phyloP scores from a whole-genome alignment of 495 filamentous ascomycete genomes.

The Staphylotrichum tortipilum region DNA sequence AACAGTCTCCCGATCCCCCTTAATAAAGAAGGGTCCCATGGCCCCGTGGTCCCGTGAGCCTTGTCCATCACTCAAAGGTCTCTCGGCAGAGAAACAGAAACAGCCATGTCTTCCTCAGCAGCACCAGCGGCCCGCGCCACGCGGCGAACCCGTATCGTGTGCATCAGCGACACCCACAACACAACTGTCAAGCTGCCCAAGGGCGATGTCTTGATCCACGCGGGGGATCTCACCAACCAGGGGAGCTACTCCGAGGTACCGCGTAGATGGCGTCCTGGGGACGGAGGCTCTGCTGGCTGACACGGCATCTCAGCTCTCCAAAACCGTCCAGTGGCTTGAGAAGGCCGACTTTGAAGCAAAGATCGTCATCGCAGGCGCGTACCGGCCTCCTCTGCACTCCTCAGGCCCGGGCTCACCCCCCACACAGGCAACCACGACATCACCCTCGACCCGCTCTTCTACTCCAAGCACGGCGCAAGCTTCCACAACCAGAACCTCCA shows the following conservation, averaged over 20 bases:
- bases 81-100: neutral
- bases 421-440: conserved; percentile 69
- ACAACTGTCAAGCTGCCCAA: conserved; percentile 56
- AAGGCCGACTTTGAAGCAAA: conserved; percentile 70
- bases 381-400: no score
- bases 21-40: no score
- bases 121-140: conserved; percentile 6
- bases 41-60: no score
- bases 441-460: conserved; percentile 58
- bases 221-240: conserved; percentile 78
- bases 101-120: conserved; percentile 1
- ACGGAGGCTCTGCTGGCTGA: no score
- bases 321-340: conserved; percentile 66
- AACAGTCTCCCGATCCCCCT: no score
- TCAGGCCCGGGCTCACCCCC: neutral
- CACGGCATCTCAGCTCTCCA: conserved; percentile 24
- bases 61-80: no score
- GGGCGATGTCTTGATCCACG: conserved; percentile 85
- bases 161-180: conserved; percentile 89
- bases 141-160: conserved; percentile 43
- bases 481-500: conserved; percentile 55
- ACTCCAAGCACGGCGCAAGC: conserved; percentile 43
- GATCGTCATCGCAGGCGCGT: conserved; percentile 75
- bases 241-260: conserved; percentile 49
- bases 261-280: no score